These are phyloP conservation scores for Hemileia vastatrix DNA, from an alignment of 1,284 basidiomycete species.

Conservation along the genomic window DNA sequence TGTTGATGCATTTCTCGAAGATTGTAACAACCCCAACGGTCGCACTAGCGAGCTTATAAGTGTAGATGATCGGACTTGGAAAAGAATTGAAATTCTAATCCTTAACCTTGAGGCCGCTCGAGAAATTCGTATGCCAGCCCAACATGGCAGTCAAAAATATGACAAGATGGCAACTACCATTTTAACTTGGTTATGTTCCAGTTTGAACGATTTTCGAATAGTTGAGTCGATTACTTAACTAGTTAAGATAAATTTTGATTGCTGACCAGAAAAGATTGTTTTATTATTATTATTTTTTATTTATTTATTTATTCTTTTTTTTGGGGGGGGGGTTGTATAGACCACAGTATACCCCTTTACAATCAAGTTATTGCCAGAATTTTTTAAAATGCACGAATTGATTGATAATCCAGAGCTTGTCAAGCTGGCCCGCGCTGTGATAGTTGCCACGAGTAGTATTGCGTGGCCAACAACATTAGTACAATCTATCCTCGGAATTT, in stretches of 20 bases:
- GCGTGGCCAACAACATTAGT: slow-evolving; percentile 48
- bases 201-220: slow-evolving; percentile 34
- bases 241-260: not conserved
- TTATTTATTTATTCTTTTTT: no score
- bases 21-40: slow-evolving; percentile 53
- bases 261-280: not conserved
- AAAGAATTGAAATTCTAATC: slow-evolving; percentile 50
- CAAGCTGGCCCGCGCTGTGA: slow-evolving; percentile 44
- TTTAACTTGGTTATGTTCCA: slow-evolving; percentile 67
- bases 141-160: slow-evolving; percentile 58
- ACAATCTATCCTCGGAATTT: slow-evolving; percentile 45
- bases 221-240: not conserved
- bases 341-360: slow-evolving; percentile 37
- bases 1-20: slow-evolving; percentile 56
- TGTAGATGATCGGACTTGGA: slow-evolving; percentile 50
- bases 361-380: slow-evolving; percentile 36
- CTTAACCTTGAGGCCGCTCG: slow-evolving; percentile 38
- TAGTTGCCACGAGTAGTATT: slow-evolving; percentile 47
- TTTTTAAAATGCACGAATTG: slow-evolving; percentile 47
- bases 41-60: slow-evolving; percentile 61
- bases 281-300: not conserved
- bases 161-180: slow-evolving; percentile 74
- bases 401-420: slow-evolving; percentile 47
- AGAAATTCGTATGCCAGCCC: slow-evolving; percentile 41
- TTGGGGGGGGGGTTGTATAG: no score